Conservation (phyloP, 2,329 filamentous ascomycete genomes). For the Zymoseptoria crescenta region DNA sequence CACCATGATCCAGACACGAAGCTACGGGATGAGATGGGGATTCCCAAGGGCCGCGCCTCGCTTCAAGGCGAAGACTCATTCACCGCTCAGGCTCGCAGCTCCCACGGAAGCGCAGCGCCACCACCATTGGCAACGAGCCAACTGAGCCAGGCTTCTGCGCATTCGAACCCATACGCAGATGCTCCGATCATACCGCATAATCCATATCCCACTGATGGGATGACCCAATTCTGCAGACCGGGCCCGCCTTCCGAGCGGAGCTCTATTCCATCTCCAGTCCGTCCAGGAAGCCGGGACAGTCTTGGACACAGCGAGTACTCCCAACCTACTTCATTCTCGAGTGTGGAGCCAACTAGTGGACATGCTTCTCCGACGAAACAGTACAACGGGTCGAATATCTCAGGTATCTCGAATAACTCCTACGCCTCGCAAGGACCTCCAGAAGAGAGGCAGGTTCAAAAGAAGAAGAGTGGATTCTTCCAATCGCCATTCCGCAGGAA, state of each 20-base stretch:
- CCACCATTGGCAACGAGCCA: constrained; percentile 20
- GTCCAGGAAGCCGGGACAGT: constrained; percentile 78
- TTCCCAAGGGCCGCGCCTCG: constrained; percentile 32
- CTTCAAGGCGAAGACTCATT: constrained; percentile 27
- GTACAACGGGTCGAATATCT: constrained; percentile 30
- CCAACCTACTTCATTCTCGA: constrained; percentile 80
- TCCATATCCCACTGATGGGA: constrained; percentile 87
- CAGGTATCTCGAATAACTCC: constrained; percentile 20
- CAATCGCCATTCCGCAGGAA: constrained; percentile 79
- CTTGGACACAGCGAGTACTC: constrained; percentile 72
- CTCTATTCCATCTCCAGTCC: constrained; percentile 58
- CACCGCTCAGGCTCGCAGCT: constrained; percentile 21
- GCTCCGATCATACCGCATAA: constrained; percentile 75
- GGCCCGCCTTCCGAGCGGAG: constrained; percentile 63
- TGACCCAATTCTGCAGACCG: constrained; percentile 92
- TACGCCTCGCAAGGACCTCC: constrained; percentile 36
- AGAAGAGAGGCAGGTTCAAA: constrained; percentile 59
- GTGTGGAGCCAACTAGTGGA: constrained; percentile 68
- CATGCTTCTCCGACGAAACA: constrained; percentile 66
- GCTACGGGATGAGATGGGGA: constrained; percentile 61
- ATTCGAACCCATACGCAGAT: constrained; percentile 51
- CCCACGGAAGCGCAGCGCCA: constrained; percentile 22
- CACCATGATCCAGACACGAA: constrained; percentile 78
- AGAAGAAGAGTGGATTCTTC: constrained; percentile 79
- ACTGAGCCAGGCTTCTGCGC: constrained; percentile 17